These are phyloP conservation scores for Paecilomyces niveus DNA, from an alignment of 2,329 filamentous ascomycete genomes.

Conservation along the genomic window DNA sequence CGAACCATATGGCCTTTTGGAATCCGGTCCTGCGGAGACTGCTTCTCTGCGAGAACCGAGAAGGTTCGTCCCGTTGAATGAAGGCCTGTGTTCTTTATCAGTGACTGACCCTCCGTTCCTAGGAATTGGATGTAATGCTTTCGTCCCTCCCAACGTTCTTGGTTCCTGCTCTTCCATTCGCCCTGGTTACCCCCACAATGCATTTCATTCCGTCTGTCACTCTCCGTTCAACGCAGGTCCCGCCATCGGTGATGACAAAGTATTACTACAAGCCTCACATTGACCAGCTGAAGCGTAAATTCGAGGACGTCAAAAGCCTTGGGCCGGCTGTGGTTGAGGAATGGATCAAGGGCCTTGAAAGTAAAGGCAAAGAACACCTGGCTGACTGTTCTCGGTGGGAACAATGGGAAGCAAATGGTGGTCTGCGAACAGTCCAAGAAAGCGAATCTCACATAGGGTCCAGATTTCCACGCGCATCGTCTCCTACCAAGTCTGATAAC, in stretches of 20 bases:
- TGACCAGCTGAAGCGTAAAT: conserved; percentile 54
- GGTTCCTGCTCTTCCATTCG: conserved; percentile 61
- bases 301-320: conserved; percentile 57
- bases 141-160: conserved; percentile 56
- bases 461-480: background rate
- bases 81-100: conserved; percentile 7
- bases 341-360: conserved; percentile 69
- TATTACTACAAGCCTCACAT: conserved; percentile 59
- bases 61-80: conserved; percentile 50
- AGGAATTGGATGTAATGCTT: conserved; percentile 66
- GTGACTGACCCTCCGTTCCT: conserved; percentile 17
- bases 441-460: conserved; percentile 4
- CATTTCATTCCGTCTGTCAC: conserved; percentile 53
- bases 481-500: background rate
- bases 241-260: conserved; percentile 51
- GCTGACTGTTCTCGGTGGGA: conserved; percentile 65
- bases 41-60: conserved; percentile 53
- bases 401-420: conserved; percentile 55
- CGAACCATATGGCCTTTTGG: conserved; percentile 66
- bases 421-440: conserved; percentile 15
- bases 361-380: conserved; percentile 53
- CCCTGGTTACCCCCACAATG: conserved; percentile 55
- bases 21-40: conserved; percentile 58
- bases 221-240: conserved; percentile 46
- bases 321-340: conserved; percentile 65